Percentiles rank a stretch among this genome's conserved stretches.
Conservation (phyloP, 1,139 yeast species). For the Saccharomycopsis hybrid region DNA sequence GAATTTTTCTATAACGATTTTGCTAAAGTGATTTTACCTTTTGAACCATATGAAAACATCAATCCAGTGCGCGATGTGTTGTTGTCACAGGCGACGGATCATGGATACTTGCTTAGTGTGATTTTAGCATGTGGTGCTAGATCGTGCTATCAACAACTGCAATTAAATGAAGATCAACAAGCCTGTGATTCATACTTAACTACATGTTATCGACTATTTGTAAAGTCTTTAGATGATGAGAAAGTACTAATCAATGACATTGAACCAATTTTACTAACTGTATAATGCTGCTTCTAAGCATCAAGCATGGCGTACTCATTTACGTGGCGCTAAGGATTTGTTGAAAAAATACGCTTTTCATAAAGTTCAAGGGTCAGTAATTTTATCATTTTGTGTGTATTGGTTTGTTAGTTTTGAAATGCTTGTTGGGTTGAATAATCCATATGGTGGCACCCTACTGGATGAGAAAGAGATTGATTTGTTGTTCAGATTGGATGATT, state of each 20-base stretch:
- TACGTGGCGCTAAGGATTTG: conserved; percentile 67
- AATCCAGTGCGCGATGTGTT: conserved; percentile 67
- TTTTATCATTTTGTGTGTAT: conserved; percentile 54
- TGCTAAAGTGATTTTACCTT: conserved; percentile 54
- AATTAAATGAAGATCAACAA: conserved; percentile 51
- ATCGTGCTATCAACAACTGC: conserved; percentile 39
- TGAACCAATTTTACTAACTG: conserved; percentile 64
- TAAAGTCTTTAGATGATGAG: conserved; percentile 33
- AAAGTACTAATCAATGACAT: conserved; percentile 30
- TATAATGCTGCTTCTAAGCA: conserved; percentile 60
- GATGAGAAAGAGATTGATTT: conserved; percentile 33
- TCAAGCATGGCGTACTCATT: conserved; percentile 72
- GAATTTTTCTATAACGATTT: conserved; percentile 54
- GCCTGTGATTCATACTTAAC: conserved; percentile 60
- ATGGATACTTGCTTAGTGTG: conserved; percentile 59
- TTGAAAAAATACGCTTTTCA: conserved; percentile 41
- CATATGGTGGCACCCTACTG: conserved; percentile 61
- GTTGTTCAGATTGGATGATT: conserved; percentile 11
- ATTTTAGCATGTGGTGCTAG: conserved; percentile 70
- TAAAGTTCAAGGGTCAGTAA: conserved; percentile 33
- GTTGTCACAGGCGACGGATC: conserved; percentile 51
- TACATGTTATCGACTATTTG: conserved; percentile 51
- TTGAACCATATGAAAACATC: conserved; percentile 41
- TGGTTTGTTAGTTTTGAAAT: conserved; percentile 69
- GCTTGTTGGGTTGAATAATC: conserved; percentile 61